Conservation (phyloP, 2,329 filamentous ascomycete genomes). For the Cladophialophora bantiana region DNA sequence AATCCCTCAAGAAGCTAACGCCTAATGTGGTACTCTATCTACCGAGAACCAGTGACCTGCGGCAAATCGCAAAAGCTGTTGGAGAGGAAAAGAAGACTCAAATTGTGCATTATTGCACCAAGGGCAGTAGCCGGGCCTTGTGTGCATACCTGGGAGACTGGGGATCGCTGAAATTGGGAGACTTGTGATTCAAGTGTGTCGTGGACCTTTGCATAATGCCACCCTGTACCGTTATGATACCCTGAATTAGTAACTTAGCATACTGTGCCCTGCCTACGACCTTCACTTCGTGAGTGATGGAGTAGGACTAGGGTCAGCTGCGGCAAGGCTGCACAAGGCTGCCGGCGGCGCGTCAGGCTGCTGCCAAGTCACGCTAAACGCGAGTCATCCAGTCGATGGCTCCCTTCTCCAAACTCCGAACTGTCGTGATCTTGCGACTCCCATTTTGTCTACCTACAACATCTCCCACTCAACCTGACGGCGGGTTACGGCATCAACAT, state of each 20-base stretch:
- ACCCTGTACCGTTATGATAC: slow-evolving; percentile 6
- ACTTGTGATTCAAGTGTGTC: slow-evolving; percentile 1
- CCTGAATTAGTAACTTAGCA: background rate
- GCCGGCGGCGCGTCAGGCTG: slow-evolving; percentile 11
- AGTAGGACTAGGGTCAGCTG: background rate
- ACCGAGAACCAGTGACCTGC: slow-evolving; percentile 82
- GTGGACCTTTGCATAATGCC: slow-evolving; percentile 1
- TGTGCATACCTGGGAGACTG: slow-evolving; percentile 63
- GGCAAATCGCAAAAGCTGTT: slow-evolving; percentile 71
- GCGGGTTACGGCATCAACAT: background rate
- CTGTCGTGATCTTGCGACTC: slow-evolving; percentile 2
- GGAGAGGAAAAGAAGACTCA: slow-evolving; percentile 65
- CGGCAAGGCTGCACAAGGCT: slow-evolving; percentile 19
- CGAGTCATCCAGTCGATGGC: slow-evolving; percentile 23
- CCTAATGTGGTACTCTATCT: slow-evolving; percentile 76
- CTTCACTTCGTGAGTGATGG: background rate
- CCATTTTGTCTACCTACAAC: background rate
- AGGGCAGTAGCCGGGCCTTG: slow-evolving; percentile 81
- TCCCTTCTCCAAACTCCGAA: slow-evolving; percentile 24
- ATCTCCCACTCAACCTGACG: background rate
- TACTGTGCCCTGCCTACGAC: background rate
- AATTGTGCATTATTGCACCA: slow-evolving; percentile 89
- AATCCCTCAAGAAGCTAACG: slow-evolving; percentile 62
- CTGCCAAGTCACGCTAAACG: slow-evolving; percentile 15
- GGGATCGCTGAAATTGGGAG: slow-evolving; percentile 23